Conservation (phyloP, 106 monocot species). For the Iris macrosiphon region DNA sequence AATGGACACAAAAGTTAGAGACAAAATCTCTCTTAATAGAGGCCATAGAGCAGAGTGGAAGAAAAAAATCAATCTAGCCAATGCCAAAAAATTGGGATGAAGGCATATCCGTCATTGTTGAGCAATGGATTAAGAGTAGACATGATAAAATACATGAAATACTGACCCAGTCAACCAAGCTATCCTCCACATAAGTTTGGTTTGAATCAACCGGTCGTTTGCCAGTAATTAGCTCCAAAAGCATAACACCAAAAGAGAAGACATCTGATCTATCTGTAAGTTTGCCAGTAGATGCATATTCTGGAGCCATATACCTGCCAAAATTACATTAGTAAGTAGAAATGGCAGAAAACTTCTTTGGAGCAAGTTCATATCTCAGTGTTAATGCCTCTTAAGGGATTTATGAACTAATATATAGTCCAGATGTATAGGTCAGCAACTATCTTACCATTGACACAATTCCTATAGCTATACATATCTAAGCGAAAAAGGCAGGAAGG, state of each 20-base stretch:
- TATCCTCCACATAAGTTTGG: constrained; percentile 34
- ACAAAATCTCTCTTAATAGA: no score
- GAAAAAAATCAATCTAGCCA: no score
- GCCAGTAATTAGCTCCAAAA: constrained; percentile 52
- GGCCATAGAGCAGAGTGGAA: no score
- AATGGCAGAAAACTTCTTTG: constrained; percentile 6
- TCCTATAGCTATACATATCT: neutral
- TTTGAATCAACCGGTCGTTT: constrained; percentile 28
- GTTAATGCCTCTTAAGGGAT: neutral
- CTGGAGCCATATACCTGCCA: constrained; percentile 51
- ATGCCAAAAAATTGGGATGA: no score
- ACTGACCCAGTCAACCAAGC: constrained; percentile 56
- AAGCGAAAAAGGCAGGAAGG: no score
- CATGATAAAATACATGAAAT: neutral
- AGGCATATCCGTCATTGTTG: no score
- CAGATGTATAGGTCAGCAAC: neutral
- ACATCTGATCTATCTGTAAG: constrained; percentile 58
- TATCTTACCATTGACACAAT: no score
- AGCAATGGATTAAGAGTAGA: no score
- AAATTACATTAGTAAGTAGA: neutral
- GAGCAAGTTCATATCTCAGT: neutral
- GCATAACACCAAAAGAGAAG: constrained; percentile 57
- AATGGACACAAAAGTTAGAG: no score
- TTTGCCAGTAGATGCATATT: constrained; percentile 54
- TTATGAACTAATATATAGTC: neutral